Percentiles rank a stretch among this genome's conserved stretches.
Evolutionary conservation across 306 rosid species (phyloP).

Genomic region (Styphnolobium japonicum): DNA sequence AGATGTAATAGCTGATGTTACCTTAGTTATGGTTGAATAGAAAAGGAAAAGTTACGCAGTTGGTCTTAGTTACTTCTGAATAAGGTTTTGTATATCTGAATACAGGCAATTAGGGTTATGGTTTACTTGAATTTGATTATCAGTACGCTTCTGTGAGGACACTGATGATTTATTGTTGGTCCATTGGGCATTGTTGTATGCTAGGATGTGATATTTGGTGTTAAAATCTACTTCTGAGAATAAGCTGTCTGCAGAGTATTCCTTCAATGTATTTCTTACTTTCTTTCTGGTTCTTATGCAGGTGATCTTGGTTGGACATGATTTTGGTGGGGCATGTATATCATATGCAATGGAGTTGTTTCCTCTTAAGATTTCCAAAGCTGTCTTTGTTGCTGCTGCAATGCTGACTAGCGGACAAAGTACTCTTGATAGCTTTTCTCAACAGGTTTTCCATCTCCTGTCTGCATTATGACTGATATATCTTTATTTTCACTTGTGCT

Average conservation of each 20-base stretch:
- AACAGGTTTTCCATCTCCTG: slow-evolving; percentile 58
- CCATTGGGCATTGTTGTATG: background rate
- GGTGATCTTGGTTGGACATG: slow-evolving; percentile 98
- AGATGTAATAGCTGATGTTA: background rate
- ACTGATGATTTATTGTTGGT: background rate
- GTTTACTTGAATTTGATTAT: background rate
- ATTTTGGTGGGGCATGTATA: slow-evolving; percentile 93
- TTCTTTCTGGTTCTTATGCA: slow-evolving; percentile 31
- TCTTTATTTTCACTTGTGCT: background rate
- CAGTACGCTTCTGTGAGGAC: background rate
- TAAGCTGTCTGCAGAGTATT: background rate
- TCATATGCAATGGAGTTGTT: slow-evolving; percentile 86
- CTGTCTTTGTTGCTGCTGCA: slow-evolving; percentile 87
- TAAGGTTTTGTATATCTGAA: background rate
- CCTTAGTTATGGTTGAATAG: background rate
- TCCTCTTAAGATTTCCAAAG: slow-evolving; percentile 76
- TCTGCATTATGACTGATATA: slow-evolving; percentile 13
- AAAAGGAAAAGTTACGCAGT: background rate
- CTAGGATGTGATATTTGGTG: background rate
- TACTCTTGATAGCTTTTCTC: slow-evolving; percentile 82
- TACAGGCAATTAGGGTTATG: background rate
- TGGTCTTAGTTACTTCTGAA: background rate
- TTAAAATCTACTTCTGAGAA: background rate
- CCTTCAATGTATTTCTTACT: slow-evolving; percentile 5
- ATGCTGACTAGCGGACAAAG: slow-evolving; percentile 84